Evolutionary conservation across 495 filamentous ascomycete species (phyloP).

Genomic region (Astrothelium macrocarpum): DNA sequence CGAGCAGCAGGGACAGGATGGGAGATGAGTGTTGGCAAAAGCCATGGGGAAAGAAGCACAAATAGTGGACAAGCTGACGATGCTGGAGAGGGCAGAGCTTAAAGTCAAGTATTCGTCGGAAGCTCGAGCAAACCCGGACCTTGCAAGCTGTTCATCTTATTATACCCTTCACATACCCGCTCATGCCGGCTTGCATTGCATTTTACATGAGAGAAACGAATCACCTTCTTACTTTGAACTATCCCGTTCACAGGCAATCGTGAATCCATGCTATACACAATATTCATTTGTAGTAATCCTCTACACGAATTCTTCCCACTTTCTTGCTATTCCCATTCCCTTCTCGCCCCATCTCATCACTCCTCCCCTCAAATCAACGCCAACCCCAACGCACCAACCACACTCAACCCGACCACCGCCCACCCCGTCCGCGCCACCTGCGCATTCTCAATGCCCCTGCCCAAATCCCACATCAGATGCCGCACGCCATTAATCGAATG

Average conservation of each 20-base stretch:
- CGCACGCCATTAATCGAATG: slow-evolving; percentile 81
- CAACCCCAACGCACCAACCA: slow-evolving; percentile 52
- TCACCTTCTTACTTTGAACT: not conserved
- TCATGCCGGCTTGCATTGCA: not conserved
- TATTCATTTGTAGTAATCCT: not conserved
- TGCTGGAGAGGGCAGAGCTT: not conserved
- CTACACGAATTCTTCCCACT: not conserved
- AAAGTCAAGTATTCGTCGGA: not conserved
- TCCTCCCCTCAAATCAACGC: slow-evolving; percentile 42
- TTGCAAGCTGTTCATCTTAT: not conserved
- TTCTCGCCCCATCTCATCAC: not conserved
- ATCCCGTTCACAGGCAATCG: not conserved
- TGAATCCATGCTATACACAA: not conserved
- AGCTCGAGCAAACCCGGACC: not conserved
- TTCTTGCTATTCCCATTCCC: not conserved
- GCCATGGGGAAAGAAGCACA: not conserved
- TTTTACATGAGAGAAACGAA: not conserved
- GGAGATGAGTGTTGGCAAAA: slow-evolving; percentile 2
- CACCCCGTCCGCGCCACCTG: slow-evolving; percentile 67
- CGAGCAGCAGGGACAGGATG: not conserved
- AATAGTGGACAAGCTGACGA: not conserved
- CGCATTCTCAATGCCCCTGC: slow-evolving; percentile 55
- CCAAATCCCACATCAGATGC: slow-evolving; percentile 81
- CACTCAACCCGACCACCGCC: slow-evolving; percentile 58
- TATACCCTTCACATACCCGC: not conserved